Evolutionary conservation across 2,329 filamentous ascomycete species (phyloP).

Genomic region (Fusarium transvaalense): DNA sequence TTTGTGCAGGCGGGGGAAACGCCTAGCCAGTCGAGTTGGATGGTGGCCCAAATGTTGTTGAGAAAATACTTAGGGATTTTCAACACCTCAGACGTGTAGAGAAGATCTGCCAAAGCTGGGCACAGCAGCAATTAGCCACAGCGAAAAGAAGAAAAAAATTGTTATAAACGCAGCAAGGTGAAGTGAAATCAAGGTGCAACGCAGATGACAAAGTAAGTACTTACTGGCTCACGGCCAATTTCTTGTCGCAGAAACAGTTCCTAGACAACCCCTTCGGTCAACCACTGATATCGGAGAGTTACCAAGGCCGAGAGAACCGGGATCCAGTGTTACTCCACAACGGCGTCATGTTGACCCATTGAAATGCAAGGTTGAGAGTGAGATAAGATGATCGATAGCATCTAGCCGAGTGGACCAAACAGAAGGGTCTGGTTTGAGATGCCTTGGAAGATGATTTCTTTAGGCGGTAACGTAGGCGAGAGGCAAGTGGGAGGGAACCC

Average conservation of each 20-base stretch:
- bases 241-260: neutral
- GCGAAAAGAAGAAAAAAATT: neutral
- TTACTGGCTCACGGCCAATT: neutral
- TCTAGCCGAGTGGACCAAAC: conserved; percentile 6
- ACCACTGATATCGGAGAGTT: conserved; percentile 19
- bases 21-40: conserved; percentile 17
- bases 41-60: conserved; percentile 3
- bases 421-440: neutral
- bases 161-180: neutral
- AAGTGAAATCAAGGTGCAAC: neutral
- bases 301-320: conserved; percentile 23
- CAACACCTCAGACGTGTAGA: neutral
- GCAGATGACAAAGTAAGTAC: neutral
- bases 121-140: conserved; percentile 18
- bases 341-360: conserved; percentile 39
- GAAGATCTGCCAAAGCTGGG: conserved; percentile 2
- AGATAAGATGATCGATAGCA: conserved; percentile 2
- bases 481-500: too few relatives aligned
- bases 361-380: conserved; percentile 34
- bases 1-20: conserved; percentile 18
- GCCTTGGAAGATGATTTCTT: neutral
- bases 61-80: conserved; percentile 1
- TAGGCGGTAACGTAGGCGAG: neutral
- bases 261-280: neutral
- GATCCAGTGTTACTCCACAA: conserved; percentile 41